Conservation (phyloP, 768 basidiomycete species). For the Infundibulicybe gibba region DNA sequence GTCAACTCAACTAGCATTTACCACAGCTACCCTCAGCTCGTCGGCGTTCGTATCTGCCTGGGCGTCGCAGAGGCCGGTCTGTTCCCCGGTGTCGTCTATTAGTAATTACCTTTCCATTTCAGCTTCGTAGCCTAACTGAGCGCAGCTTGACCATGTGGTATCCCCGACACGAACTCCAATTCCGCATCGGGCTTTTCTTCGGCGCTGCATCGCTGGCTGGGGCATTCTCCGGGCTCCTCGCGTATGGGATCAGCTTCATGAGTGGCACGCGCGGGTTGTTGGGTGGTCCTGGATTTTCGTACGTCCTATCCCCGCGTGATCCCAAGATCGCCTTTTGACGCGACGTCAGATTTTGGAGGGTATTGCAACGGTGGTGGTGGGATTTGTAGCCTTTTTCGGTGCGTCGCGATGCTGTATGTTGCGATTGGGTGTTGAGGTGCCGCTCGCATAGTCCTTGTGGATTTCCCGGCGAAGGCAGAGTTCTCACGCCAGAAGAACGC, state of each 20-base stretch:
- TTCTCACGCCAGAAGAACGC: constrained; percentile 63
- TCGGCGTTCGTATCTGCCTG: constrained; percentile 53
- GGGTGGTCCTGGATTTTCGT: constrained; percentile 75
- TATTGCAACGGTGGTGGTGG: constrained; percentile 54
- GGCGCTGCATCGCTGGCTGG: constrained; percentile 62
- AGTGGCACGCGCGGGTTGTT: constrained; percentile 35
- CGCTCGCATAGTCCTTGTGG: constrained; percentile 46
- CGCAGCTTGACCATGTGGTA: constrained; percentile 65
- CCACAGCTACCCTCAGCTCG: constrained; percentile 56
- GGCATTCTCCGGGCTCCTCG: constrained; percentile 58
- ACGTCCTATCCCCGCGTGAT: constrained; percentile 11
- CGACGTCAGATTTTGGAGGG: constrained; percentile 57
- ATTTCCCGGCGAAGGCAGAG: constrained; percentile 54
- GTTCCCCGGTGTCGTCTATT: constrained; percentile 76
- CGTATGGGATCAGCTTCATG: constrained; percentile 55
- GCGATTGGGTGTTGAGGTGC: not conserved
- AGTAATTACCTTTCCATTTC: constrained; percentile 33
- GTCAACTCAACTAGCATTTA: not conserved
- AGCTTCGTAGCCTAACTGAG: not conserved
- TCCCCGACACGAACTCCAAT: constrained; percentile 55
- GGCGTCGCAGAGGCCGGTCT: constrained; percentile 69
- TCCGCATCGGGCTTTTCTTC: constrained; percentile 61
- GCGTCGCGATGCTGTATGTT: constrained; percentile 2
- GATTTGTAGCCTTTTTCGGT: constrained; percentile 48
- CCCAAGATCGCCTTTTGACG: not conserved